These are phyloP conservation scores for Blastomyces emzantsi DNA, from an alignment of 2,329 filamentous ascomycete genomes.

Conservation along the genomic window DNA sequence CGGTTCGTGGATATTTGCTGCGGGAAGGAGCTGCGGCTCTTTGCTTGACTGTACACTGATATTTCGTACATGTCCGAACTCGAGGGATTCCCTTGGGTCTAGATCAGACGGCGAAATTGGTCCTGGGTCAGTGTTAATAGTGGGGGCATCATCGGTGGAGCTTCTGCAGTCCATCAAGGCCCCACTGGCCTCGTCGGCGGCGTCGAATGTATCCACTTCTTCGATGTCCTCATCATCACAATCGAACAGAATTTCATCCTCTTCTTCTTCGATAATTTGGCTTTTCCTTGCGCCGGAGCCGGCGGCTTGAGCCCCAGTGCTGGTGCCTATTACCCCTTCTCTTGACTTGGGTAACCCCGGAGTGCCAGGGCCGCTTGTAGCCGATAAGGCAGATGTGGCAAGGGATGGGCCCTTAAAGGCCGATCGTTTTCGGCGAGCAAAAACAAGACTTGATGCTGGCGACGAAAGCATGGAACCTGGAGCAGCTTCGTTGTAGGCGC, in stretches of 20 bases:
- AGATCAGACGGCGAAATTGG: neutral
- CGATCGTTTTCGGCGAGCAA: conserved; percentile 38
- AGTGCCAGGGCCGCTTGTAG: conserved; percentile 25
- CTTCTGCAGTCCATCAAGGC: conserved; percentile 17
- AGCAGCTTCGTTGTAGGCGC: conserved; percentile 32
- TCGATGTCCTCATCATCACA: conserved; percentile 31
- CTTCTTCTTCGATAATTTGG: conserved; percentile 39
- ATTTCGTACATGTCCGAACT: neutral
- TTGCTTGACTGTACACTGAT: neutral
- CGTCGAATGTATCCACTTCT: conserved; percentile 35
- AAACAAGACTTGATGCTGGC: conserved; percentile 36
- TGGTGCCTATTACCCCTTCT: conserved; percentile 23
- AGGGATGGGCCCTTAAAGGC: conserved; percentile 40
- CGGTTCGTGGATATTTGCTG: conserved; percentile 14
- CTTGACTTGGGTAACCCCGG: conserved; percentile 26
- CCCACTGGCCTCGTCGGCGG: conserved; percentile 21
- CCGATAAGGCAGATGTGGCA: conserved; percentile 30
- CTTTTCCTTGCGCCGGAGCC: conserved; percentile 31
- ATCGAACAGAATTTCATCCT: conserved; percentile 23
- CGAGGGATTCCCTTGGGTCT: neutral
- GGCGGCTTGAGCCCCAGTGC: conserved; percentile 14
- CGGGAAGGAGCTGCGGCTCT: conserved; percentile 15
- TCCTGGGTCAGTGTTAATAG: conserved; percentile 7
- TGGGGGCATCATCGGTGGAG: conserved; percentile 18
- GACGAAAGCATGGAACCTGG: conserved; percentile 32